These are phyloP conservation scores for Zangia roseola DNA, from an alignment of 768 basidiomycete genomes.

Conservation along the genomic window DNA sequence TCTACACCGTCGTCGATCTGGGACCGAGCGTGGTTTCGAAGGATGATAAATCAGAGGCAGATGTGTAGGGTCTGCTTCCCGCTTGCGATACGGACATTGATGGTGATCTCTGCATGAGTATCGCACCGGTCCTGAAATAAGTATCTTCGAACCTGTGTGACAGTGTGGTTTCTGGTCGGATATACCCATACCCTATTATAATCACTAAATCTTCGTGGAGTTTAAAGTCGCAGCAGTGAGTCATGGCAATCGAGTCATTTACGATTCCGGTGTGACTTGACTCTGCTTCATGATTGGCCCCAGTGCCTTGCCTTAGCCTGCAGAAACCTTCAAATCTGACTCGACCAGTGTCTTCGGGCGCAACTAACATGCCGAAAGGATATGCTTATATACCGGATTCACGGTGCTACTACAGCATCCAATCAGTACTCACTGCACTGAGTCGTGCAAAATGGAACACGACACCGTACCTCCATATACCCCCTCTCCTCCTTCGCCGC, in stretches of 20 bases:
- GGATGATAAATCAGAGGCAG: constrained; percentile 42
- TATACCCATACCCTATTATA: too few relatives aligned
- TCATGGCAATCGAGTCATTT: not conserved
- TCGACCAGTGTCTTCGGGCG: not conserved
- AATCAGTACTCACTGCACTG: not conserved
- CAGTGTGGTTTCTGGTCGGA: too few relatives aligned
- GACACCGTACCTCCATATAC: constrained; percentile 48
- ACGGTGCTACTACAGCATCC: not conserved
- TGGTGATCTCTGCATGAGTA: not conserved
- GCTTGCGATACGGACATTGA: not conserved
- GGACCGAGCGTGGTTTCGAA: constrained; percentile 65
- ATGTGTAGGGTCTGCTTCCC: constrained; percentile 8
- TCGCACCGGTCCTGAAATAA: too few relatives aligned
- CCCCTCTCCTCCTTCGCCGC: constrained; percentile 49
- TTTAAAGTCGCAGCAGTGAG: not conserved
- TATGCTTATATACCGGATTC: constrained; percentile 1
- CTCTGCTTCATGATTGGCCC: too few relatives aligned
- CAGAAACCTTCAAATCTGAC: not conserved
- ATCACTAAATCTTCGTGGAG: too few relatives aligned
- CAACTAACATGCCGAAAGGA: too few relatives aligned
- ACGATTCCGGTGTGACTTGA: too few relatives aligned
- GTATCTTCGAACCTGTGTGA: too few relatives aligned
- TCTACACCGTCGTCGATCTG: constrained; percentile 82
- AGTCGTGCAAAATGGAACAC: constrained; percentile 6
- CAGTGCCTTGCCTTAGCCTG: too few relatives aligned